Base-by-base conservation (phyloP, 2,329 filamentous ascomycete genomes). In the Cladosporium sphaerospermum region DNA sequence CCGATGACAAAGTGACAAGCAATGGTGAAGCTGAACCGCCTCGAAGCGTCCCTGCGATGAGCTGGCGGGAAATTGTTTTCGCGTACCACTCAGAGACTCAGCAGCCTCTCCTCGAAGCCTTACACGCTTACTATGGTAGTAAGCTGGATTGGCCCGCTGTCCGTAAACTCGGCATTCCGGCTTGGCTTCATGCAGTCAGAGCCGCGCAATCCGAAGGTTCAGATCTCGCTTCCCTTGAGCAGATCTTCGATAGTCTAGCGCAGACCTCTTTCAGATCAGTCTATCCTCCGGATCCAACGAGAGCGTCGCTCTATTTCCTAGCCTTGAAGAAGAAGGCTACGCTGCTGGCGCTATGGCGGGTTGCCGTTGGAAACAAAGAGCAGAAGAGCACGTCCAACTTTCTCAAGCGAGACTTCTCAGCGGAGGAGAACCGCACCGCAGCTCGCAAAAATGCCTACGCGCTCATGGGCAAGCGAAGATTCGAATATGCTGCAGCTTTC, bases 391-490 rank as follows among this genome's bases (percentile, higher is more conserved):
- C 93, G 0, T 81, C 85, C 55, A 83, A 81, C 56, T 77, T 99
- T 31, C 75, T 99, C 18, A 80, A 85, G n/a, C 95, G 96, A 64
- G 90, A 97, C 67, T 99, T 99, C 68, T 78, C 82, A 3, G 88
- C 96, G 57, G 79, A 84, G 0, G 86, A 88, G 61, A 97, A 93
- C 88, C 87, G 82, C 67, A 95, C 88, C 1, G 83, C 89, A 4
- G 93, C 93, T 0, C 74, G 95, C 55, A 99, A 99, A 71, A 99
- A 99, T 67, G 93, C 93, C 0, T 99, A 96, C 71, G 92, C 93
- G 2, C 72, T 99, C 52, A 84, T 99, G 66, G 93, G 92, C 59
- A 95, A 90, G 70, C 81, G 89, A 42, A 80, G 93, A 46, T 96
- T 96, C 67, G 89, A 89, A 71, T 99, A 99, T 65, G 91, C 93